Evolutionary conservation across 129 eudicot species (phyloP).

Genomic region (Artemisia annua): DNA sequence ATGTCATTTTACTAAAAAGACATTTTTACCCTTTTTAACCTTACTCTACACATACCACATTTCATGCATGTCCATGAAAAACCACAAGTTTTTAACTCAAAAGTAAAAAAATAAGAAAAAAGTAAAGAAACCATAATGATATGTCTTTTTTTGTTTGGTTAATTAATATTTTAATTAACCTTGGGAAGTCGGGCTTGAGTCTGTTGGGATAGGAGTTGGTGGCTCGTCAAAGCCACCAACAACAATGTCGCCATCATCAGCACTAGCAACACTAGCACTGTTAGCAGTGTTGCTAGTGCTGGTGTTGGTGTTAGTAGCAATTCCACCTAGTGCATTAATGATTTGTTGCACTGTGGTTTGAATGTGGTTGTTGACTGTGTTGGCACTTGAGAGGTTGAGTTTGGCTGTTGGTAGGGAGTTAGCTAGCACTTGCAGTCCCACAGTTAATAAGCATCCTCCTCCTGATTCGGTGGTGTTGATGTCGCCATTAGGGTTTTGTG

Average conservation of each 20-base stretch:
- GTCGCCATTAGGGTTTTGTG: conserved; percentile 26
- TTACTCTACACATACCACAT: conserved; percentile 34
- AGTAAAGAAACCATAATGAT: not conserved
- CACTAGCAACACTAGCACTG: not conserved
- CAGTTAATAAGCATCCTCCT: conserved; percentile 71
- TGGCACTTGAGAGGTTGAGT: conserved; percentile 81
- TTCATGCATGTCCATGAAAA: conserved; percentile 2
- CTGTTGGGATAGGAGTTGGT: conserved; percentile 14
- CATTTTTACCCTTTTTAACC: conserved; percentile 38
- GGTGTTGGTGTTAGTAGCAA: conserved; percentile 4
- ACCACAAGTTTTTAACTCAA: conserved; percentile 11
- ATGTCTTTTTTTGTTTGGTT: not conserved
- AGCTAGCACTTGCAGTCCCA: conserved; percentile 83
- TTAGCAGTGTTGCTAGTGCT: not conserved
- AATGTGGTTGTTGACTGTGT: conserved; percentile 74
- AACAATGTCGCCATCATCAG: conserved; percentile 23
- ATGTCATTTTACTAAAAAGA: conserved; percentile 22
- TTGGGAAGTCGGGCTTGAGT: conserved; percentile 29
- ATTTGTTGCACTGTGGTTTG: conserved; percentile 74
- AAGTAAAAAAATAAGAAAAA: not conserved
- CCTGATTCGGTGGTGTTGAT: conserved; percentile 24
- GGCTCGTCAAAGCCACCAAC: conserved; percentile 33
- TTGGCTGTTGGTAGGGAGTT: conserved; percentile 81
- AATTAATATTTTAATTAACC: conserved; percentile 30
- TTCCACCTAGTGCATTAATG: conserved; percentile 48